Evolutionary conservation across 169 alveolate species (phyloP).

Genomic region (Plasmodium sp.): DNA sequence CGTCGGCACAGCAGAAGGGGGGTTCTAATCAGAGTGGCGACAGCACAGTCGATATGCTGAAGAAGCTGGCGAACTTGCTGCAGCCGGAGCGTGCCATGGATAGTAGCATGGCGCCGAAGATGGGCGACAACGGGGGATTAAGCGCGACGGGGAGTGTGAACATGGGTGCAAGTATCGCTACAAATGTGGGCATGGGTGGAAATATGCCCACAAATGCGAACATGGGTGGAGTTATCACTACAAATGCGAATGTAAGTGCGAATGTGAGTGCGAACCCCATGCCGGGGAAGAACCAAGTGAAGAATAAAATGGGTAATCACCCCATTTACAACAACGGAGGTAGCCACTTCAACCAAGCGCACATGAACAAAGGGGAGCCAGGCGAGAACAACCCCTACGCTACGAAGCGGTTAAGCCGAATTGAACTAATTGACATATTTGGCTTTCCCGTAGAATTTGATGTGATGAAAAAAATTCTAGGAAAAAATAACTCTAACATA

Average conservation of each 20-base stretch:
- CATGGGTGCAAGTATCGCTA: background rate
- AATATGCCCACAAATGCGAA: background rate
- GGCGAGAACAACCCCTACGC: conserved; percentile 41
- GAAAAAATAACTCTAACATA: conserved; percentile 84
- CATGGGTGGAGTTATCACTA: background rate
- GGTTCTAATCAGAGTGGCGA: conserved; percentile 2
- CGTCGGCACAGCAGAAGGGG: background rate
- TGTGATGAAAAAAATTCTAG: conserved; percentile 83
- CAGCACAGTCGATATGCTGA: conserved; percentile 44
- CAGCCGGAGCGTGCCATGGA: background rate
- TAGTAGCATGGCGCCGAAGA: background rate
- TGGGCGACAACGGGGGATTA: background rate
- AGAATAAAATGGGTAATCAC: conserved; percentile 6
- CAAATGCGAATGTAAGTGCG: no score
- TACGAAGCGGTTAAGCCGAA: conserved; percentile 77
- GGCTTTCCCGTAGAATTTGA: conserved; percentile 87
- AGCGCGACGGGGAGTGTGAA: background rate
- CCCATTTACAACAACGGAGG: conserved; percentile 9
- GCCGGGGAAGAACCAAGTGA: conserved; percentile 20
- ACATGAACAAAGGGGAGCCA: conserved; percentile 9
- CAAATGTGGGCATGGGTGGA: background rate
- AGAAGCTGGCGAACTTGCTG: conserved; percentile 38
- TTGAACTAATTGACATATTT: conserved; percentile 88
- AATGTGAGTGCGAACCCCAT: background rate
- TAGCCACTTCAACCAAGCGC: background rate